Conservation (phyloP, 2,329 filamentous ascomycete genomes). For the Colletotrichum scovillei region DNA sequence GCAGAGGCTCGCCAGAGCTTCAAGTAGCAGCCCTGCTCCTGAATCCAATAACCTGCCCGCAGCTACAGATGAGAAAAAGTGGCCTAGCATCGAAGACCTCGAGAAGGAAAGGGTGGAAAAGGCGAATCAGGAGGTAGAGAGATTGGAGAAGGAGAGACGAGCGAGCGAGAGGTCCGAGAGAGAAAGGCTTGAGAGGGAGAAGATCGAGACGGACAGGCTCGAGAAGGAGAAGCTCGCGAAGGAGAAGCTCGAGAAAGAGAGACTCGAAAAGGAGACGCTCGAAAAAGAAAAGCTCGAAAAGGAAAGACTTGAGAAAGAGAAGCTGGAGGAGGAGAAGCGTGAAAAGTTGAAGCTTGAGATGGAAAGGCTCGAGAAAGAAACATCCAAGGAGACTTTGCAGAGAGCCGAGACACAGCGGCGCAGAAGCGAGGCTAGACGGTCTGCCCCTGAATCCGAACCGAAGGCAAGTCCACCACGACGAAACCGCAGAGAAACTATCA, state of each 20-base stretch:
- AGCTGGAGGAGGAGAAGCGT: background rate
- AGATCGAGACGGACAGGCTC: background rate
- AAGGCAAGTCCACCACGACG: background rate
- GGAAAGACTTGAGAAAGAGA: background rate
- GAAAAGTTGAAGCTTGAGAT: background rate
- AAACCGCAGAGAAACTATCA: background rate
- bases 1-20: constrained; percentile 59
- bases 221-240: background rate
- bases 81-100: background rate
- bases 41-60: constrained; percentile 35
- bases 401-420: background rate
- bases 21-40: constrained; percentile 56
- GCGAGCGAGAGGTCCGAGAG: background rate
- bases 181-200: background rate
- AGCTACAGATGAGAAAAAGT: background rate
- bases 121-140: background rate
- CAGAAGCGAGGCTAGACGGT: constrained; percentile 2
- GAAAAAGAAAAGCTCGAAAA: background rate
- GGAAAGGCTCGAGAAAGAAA: background rate
- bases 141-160: background rate
- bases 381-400: background rate
- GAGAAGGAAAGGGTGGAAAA: background rate
- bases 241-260: background rate
- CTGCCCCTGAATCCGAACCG: background rate
- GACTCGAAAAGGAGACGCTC: background rate